These are phyloP conservation scores for Durio zibethinus DNA, from an alignment of 345 rosid genomes.

Conservation along the genomic window DNA sequence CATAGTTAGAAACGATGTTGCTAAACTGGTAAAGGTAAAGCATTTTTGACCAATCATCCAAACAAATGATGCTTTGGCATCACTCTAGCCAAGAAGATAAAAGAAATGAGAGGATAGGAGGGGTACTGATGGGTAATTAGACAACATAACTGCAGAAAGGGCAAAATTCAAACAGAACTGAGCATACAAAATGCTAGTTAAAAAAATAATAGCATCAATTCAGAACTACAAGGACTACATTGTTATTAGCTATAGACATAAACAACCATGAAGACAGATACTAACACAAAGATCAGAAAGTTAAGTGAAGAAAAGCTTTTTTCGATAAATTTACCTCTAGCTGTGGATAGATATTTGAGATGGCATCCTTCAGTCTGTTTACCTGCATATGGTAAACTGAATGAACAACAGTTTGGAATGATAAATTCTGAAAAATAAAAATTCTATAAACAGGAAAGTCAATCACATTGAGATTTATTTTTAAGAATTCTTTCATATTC, in stretches of 20 bases:
- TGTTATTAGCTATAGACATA: background rate
- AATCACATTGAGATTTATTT: conserved; percentile 2
- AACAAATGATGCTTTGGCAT: background rate
- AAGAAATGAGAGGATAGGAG: background rate
- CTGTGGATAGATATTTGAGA: conserved; percentile 79
- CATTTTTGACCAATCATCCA: background rate
- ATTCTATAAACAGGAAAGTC: background rate
- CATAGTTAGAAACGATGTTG: background rate
- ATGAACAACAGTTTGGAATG: conserved; percentile 10
- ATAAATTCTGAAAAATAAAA: conserved; percentile 7
- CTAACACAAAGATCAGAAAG: background rate
- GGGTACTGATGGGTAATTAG: background rate
- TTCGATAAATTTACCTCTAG: conserved; percentile 55
- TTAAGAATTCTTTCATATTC: background rate
- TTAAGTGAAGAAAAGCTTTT: background rate
- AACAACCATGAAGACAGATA: background rate
- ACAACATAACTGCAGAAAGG: background rate
- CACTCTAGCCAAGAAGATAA: background rate
- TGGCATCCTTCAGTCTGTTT: conserved; percentile 75
- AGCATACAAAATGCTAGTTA: background rate
- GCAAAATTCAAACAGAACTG: background rate
- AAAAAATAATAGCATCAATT: background rate
- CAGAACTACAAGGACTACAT: background rate
- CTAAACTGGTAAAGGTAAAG: background rate
- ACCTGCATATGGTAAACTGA: conserved; percentile 46